Conservation (phyloP, 495 filamentous ascomycete species). For the Aspergillus indologenus region DNA sequence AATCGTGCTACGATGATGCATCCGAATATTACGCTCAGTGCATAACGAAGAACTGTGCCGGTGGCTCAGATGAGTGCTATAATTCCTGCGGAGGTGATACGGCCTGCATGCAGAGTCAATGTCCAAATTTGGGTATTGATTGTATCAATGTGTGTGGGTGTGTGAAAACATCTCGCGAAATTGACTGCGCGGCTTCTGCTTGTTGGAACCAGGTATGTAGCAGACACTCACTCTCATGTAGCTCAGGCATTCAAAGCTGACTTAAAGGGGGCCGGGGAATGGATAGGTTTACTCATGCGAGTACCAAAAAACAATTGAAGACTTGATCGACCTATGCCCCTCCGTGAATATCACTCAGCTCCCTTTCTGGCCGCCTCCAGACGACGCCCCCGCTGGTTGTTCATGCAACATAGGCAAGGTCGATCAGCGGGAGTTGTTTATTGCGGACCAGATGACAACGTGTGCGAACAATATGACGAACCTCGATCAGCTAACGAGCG, state of each 20-base stretch:
- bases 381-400: slow-evolving; percentile 23
- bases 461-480: not conserved
- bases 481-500: not conserved
- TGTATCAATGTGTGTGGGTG: slow-evolving; percentile 23
- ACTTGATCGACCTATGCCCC: slow-evolving; percentile 8
- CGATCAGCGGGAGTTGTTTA: not conserved
- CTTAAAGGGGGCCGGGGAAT: too few relatives aligned
- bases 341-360: slow-evolving; percentile 11
- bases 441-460: not conserved
- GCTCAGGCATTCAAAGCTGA: too few relatives aligned
- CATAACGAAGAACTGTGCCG: slow-evolving; percentile 20
- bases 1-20: too few relatives aligned
- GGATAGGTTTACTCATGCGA: slow-evolving; percentile 28
- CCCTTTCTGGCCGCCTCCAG: slow-evolving; percentile 26
- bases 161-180: slow-evolving; percentile 8
- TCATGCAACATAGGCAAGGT: slow-evolving; percentile 26
- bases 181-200: slow-evolving; percentile 20
- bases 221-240: not conserved
- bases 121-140: slow-evolving; percentile 15
- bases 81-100: slow-evolving; percentile 15
- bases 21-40: slow-evolving; percentile 4
- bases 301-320: slow-evolving; percentile 21
- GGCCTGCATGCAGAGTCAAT: slow-evolving; percentile 13
- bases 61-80: slow-evolving; percentile 11
- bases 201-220: slow-evolving; percentile 28